Conservation (phyloP, 1,139 yeast genomes). For the Debaryomycetaceae sp. region DNA sequence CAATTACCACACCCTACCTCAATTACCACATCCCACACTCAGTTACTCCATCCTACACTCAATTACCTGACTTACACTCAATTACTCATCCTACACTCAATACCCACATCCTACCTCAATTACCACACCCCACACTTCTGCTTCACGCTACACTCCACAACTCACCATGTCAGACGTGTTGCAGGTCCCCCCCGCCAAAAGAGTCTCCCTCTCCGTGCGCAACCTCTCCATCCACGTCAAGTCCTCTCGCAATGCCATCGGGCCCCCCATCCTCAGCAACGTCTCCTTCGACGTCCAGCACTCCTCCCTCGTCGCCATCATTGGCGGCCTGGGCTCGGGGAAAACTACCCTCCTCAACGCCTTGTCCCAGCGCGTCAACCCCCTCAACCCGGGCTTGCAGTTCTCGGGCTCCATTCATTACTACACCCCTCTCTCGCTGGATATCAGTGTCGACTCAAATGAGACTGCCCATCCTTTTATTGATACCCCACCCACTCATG, state of each 20-base stretch:
- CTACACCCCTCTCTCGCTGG: no score
- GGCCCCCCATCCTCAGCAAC: conserved; percentile 21
- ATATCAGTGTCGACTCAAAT: no score
- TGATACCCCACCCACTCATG: background rate
- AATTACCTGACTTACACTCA: no score
- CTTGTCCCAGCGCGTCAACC: conserved; percentile 49
- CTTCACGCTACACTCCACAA: no score
- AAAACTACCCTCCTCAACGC: conserved; percentile 73
- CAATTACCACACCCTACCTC: no score
- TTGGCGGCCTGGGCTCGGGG: conserved; percentile 85
- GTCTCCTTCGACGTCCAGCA: conserved; percentile 45
- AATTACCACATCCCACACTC: no score
- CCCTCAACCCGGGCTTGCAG: conserved; percentile 17
- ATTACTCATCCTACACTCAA: no score
- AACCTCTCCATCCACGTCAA: conserved; percentile 21
- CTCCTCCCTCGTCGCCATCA: conserved; percentile 53
- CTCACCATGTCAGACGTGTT: no score
- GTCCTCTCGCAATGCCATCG: conserved; percentile 1
- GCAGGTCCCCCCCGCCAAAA: conserved; percentile 7
- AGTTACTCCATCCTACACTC: no score
- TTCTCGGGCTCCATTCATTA: conserved; percentile 23
- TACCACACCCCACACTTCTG: no score
- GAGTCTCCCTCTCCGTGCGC: conserved; percentile 21
- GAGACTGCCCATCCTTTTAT: no score
- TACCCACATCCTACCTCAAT: no score